Evolutionary conservation across 495 filamentous ascomycete species (phyloP).

Genomic region (Hypoxylon fragiforme): DNA sequence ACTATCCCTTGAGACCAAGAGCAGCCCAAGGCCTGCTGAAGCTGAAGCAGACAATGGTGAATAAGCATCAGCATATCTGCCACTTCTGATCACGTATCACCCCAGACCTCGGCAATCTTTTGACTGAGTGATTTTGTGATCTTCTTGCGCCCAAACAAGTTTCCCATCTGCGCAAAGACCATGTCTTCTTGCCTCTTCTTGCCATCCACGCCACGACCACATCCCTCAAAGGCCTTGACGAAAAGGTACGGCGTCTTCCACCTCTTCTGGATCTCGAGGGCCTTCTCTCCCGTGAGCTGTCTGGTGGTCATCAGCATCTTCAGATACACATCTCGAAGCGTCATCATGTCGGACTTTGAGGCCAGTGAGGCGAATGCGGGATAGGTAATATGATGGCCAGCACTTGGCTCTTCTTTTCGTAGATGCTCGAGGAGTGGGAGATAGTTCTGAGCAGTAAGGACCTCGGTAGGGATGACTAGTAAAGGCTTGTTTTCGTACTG

Average conservation of each 20-base stretch:
- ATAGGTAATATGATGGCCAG: slow-evolving; percentile 69
- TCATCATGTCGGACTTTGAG: slow-evolving; percentile 73
- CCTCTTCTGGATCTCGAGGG: slow-evolving; percentile 73
- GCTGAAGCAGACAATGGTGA: no score
- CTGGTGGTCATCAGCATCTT: slow-evolving; percentile 89
- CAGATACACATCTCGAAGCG: slow-evolving; percentile 73
- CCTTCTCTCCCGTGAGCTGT: slow-evolving; percentile 79
- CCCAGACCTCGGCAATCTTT: slow-evolving; percentile 78
- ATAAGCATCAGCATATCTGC: background rate
- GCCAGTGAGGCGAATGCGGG: slow-evolving; percentile 69
- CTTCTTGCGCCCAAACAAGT: slow-evolving; percentile 68
- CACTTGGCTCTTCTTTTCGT: slow-evolving; percentile 45
- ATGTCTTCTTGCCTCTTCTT: slow-evolving; percentile 55
- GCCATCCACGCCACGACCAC: slow-evolving; percentile 47
- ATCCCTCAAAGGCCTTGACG: slow-evolving; percentile 65
- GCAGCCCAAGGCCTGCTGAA: no score
- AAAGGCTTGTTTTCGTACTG: slow-evolving; percentile 62
- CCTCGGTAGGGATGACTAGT: slow-evolving; percentile 64
- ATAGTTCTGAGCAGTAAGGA: slow-evolving; percentile 71
- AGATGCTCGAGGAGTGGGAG: slow-evolving; percentile 66
- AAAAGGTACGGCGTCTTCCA: slow-evolving; percentile 76
- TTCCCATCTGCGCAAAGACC: slow-evolving; percentile 55
- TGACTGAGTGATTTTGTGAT: slow-evolving; percentile 64
- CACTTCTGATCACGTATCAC: slow-evolving; percentile 35
- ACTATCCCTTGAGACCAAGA: background rate